Percentiles rank a stretch among this genome's conserved stretches.
Conservation (phyloP, 768 basidiomycete species). For the Phylloporus sp. region DNA sequence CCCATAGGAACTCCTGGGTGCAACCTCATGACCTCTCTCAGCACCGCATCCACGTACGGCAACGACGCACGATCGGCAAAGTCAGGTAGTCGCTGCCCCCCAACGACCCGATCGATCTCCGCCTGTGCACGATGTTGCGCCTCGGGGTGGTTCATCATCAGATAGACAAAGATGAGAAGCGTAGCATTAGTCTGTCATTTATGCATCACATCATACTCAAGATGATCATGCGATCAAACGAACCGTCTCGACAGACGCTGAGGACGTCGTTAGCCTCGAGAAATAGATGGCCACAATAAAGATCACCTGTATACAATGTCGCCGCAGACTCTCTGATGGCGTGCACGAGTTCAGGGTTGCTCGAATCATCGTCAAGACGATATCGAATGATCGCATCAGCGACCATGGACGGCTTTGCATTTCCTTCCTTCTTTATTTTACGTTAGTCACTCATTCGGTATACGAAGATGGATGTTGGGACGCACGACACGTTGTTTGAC, state of each 20-base stretch:
- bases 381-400: constrained; percentile 10
- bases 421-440: constrained; percentile 6
- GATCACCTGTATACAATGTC: constrained; percentile 18
- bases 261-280: not conserved
- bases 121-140: too few relatives aligned
- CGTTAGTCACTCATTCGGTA: not conserved
- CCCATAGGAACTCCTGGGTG: constrained; percentile 26
- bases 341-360: constrained; percentile 4
- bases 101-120: too few relatives aligned
- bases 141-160: too few relatives aligned
- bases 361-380: constrained; percentile 3
- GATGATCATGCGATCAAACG: too few relatives aligned
- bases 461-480: not conserved
- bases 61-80: constrained; percentile 26
- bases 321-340: constrained; percentile 18
- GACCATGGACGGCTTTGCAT: constrained; percentile 13
- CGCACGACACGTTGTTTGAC: constrained; percentile 4
- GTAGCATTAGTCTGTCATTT: too few relatives aligned
- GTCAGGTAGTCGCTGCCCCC: too few relatives aligned
- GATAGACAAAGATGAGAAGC: too few relatives aligned
- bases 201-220: too few relatives aligned
- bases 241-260: constrained; percentile 32
- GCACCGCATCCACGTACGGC: constrained; percentile 31
- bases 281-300: not conserved
- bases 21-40: constrained; percentile 32